Conservation (phyloP, 2,329 filamentous ascomycete species). For the Scytalidium lignicola region DNA sequence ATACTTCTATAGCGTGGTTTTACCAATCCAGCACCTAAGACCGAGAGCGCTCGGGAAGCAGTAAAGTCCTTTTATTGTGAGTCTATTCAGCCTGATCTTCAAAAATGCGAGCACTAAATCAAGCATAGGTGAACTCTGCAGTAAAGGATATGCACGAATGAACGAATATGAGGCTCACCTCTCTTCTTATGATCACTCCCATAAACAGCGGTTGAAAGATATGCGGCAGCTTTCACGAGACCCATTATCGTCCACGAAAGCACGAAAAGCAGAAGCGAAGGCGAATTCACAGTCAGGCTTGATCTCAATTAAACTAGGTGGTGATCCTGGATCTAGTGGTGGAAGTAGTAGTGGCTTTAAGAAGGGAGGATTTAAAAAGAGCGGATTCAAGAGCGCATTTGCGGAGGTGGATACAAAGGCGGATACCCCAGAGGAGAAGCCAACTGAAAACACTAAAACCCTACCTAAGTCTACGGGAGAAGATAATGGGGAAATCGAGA, state of each 20-base stretch:
- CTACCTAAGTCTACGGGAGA: constrained; percentile 15
- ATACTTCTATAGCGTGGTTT: constrained; percentile 35
- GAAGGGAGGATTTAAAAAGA: constrained; percentile 73
- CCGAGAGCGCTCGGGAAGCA: constrained; percentile 66
- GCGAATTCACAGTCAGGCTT: constrained; percentile 55
- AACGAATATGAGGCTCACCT: constrained; percentile 96
- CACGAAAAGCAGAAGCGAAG: constrained; percentile 66
- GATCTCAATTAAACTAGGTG: constrained; percentile 60
- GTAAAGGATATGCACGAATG: constrained; percentile 91
- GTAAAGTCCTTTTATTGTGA: constrained; percentile 73
- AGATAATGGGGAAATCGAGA: constrained; percentile 44
- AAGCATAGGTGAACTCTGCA: constrained; percentile 65
- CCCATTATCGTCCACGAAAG: constrained; percentile 57
- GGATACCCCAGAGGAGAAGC: constrained; percentile 34
- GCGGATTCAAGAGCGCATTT: constrained; percentile 76
- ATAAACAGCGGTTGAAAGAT: constrained; percentile 83
- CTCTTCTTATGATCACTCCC: constrained; percentile 89
- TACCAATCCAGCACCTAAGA: constrained; percentile 43
- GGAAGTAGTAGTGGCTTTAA: constrained; percentile 50
- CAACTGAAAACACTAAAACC: constrained; percentile 19
- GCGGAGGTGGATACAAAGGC: constrained; percentile 40
- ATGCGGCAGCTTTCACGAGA: constrained; percentile 81
- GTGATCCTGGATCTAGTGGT: constrained; percentile 26
- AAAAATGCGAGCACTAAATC: constrained; percentile 7
- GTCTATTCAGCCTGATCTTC: constrained; percentile 3